Percentiles rank a stretch among this genome's conserved stretches.
phyloP scores from a whole-genome alignment of 495 filamentous ascomycete species.

The Entonaema liquescens region DNA sequence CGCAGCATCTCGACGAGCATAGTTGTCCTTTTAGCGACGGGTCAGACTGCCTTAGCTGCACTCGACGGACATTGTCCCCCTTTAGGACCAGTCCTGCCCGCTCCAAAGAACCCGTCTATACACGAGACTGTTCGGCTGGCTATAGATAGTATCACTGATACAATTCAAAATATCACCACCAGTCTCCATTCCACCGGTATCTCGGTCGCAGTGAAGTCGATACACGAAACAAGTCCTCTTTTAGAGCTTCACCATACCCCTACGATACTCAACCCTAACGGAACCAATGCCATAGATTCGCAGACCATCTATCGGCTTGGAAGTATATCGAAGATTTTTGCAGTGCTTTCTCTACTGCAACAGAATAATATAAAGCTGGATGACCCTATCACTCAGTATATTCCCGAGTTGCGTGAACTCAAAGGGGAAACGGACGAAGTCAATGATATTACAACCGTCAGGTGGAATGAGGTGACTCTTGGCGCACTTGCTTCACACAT shows the following conservation, averaged over 20 bases:
- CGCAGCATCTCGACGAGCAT: not conserved
- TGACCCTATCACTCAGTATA: conserved; percentile 56
- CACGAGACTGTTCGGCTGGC: conserved; percentile 34
- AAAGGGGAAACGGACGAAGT: conserved; percentile 39
- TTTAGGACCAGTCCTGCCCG: conserved; percentile 46
- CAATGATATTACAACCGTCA: conserved; percentile 43
- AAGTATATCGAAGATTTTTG: conserved; percentile 63
- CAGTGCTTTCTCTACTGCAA: conserved; percentile 54
- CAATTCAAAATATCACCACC: conserved; percentile 31
- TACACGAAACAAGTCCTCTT: conserved; percentile 46
- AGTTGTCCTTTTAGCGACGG: not conserved
- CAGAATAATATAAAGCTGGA: conserved; percentile 52
- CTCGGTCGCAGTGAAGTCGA: conserved; percentile 49
- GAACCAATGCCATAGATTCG: conserved; percentile 48
- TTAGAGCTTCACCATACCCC: conserved; percentile 50
- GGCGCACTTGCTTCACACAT: conserved; percentile 50
- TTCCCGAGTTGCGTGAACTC: conserved; percentile 51
- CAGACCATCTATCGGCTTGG: conserved; percentile 62
- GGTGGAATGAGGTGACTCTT: conserved; percentile 52
- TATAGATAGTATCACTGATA: conserved; percentile 10
- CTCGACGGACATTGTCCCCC: conserved; percentile 48
- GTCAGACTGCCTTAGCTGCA: conserved; percentile 38
- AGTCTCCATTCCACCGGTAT: conserved; percentile 44
- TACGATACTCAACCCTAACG: conserved; percentile 35
- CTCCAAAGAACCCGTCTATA: conserved; percentile 36